These are phyloP conservation scores for Xylaria intraflava DNA, from an alignment of 495 filamentous ascomycete species.

Conservation along the genomic window DNA sequence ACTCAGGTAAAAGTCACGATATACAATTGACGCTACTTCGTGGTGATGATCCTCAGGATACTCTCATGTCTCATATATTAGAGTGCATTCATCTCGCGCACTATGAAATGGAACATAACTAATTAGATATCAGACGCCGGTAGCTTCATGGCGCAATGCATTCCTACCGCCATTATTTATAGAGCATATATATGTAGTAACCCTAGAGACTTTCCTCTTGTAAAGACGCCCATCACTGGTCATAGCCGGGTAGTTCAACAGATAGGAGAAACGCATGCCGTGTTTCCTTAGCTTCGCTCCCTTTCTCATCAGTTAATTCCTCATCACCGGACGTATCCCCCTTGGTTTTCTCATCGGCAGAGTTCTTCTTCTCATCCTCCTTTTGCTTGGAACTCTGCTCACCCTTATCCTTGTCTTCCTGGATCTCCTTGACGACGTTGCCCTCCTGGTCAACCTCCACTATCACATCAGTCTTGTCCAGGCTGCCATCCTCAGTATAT, in stretches of 20 bases:
- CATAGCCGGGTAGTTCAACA: slow-evolving; percentile 20
- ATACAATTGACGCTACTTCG: no score
- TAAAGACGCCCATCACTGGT: background rate
- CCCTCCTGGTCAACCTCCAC: slow-evolving; percentile 32
- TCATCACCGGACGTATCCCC: background rate
- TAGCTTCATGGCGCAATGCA: no score
- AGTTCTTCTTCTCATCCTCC: background rate
- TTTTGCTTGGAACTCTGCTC: background rate
- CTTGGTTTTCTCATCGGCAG: background rate
- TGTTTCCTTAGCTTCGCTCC: background rate
- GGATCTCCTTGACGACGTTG: slow-evolving; percentile 19
- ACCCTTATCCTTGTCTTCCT: slow-evolving; percentile 5
- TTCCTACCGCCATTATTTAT: no score
- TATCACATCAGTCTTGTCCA: slow-evolving; percentile 43
- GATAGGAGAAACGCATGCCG: slow-evolving; percentile 23
- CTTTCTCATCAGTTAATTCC: background rate
- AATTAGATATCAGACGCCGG: no score
- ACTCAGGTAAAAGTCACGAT: no score
- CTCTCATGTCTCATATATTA: no score
- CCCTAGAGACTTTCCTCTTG: no score
- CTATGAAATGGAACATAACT: no score
- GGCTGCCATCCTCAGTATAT: slow-evolving; percentile 66
- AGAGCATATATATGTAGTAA: no score
- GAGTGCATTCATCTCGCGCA: no score
- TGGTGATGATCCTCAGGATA: no score